phyloP scores from a whole-genome alignment of 2,329 filamentous ascomycete species.

The Sporothrix variecibatus region DNA sequence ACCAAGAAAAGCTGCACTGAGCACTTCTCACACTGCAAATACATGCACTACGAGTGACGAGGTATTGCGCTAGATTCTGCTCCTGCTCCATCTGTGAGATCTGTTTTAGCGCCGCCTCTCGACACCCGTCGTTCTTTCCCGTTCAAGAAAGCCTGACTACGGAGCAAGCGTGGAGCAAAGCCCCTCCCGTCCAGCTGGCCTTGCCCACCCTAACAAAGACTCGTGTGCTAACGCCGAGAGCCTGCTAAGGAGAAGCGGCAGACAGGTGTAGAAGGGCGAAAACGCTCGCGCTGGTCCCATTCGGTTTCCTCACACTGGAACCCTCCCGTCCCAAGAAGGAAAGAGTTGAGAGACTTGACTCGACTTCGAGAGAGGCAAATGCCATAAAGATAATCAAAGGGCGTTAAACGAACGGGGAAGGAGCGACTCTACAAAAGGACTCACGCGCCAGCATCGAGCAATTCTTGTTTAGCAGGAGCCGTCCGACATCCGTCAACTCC shows the following conservation, averaged over 20 bases:
- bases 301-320: neutral
- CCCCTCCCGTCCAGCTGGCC: slow-evolving; percentile 25
- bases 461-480: too few species aligned
- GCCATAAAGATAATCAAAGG: neutral
- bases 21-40: neutral
- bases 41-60: neutral
- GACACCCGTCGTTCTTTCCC: slow-evolving; percentile 14
- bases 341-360: neutral
- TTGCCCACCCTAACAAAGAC: slow-evolving; percentile 16
- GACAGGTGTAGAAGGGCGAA: neutral
- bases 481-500: too few species aligned
- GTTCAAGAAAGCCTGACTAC: slow-evolving; percentile 24
- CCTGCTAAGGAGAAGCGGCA: neutral
- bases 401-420: neutral
- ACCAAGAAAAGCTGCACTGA: neutral
- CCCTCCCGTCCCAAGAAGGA: neutral
- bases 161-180: slow-evolving; percentile 21
- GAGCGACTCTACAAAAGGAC: slow-evolving; percentile 14
- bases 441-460: neutral
- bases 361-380: neutral
- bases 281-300: neutral
- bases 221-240: slow-evolving; percentile 9
- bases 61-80: neutral
- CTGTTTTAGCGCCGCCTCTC: neutral
- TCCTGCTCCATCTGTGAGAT: neutral